Percentiles rank a stretch among this genome's conserved stretches.
Evolutionary conservation across 768 basidiomycete species (phyloP).

Genomic region (Astraeus odoratus): DNA sequence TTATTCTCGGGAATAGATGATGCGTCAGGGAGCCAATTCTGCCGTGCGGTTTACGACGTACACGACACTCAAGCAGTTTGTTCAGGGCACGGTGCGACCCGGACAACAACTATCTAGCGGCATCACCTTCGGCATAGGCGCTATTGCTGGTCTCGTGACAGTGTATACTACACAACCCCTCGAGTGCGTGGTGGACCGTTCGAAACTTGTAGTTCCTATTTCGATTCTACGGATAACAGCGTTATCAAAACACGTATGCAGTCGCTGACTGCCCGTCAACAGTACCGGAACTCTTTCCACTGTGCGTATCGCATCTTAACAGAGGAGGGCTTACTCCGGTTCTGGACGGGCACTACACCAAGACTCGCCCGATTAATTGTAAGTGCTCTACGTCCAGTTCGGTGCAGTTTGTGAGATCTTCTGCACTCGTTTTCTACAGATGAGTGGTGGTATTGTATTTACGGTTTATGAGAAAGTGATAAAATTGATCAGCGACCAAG

Average conservation of each 20-base stretch:
- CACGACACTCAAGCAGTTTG: conserved; percentile 87
- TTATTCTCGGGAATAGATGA: conserved; percentile 51
- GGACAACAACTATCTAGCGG: conserved; percentile 80
- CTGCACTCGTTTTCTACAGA: conserved; percentile 32
- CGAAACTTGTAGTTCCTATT: neutral
- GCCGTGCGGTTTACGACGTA: conserved; percentile 95
- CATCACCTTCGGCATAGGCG: conserved; percentile 93
- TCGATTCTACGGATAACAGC: conserved; percentile 31
- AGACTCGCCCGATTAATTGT: conserved; percentile 79
- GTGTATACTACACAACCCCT: conserved; percentile 88
- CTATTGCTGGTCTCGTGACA: conserved; percentile 88
- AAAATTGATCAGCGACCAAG: conserved; percentile 34
- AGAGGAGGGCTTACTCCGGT: conserved; percentile 85
- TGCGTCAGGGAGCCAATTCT: conserved; percentile 97
- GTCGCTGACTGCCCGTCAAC: conserved; percentile 69
- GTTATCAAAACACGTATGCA: conserved; percentile 99
- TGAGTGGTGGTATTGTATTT: conserved; percentile 91
- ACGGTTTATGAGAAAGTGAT: conserved; percentile 86
- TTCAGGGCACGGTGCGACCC: conserved; percentile 75
- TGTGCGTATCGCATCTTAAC: conserved; percentile 92
- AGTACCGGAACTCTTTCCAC: conserved; percentile 93
- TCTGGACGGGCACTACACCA: conserved; percentile 97
- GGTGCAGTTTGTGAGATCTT: neutral
- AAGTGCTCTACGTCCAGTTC: conserved; percentile 23
- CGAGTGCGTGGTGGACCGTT: conserved; percentile 43